Evolutionary conservation across 2,329 filamentous ascomycete genomes (phyloP), one percentile per base, ranked within the genome.

Genomic region (Malbranchea zuffiana): DNA sequence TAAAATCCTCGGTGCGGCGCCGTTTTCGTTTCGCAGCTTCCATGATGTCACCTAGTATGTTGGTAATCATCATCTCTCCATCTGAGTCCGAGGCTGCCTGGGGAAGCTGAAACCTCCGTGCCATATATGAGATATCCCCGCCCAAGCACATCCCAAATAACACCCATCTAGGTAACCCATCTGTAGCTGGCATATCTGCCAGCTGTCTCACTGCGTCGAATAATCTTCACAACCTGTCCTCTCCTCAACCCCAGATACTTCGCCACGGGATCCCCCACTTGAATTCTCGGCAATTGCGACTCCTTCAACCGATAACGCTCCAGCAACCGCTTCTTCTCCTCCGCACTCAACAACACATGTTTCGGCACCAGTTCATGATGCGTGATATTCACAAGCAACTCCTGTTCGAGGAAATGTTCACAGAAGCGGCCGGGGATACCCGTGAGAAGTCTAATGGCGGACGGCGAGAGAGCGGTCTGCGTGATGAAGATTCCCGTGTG

Each of bases 211-310:
- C 80, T 87, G 60, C 81, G 87, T 47, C 90, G 73, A 53, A 98
- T 95, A 52, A 98, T 98, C 75, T 98, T 98, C 53, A 98, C 90
- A 3, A 98, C 87, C 63, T 95, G 83, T 3, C 87, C 86, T 56
- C 87, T 74, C 67, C 82, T 81, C 57, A 98, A 67, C 8, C 90
- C 90, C 38, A 95, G 67, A 60, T 96, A 98, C 52, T 82, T 79
- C 17, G 90, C 84, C 35, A 98, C 86, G 3, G 90, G 90, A 59
- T 98, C 90, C 49, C 82, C 83, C 48, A 82, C 75, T 61, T 94
- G 75, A 51, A 98, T 94, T 39, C 90, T 74, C 3, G 90, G 90
- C 55, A 98, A 69, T 67, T 98, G 90, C 6, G 85, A 95, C 71
- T 98, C 90, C 75, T 95, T 96, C 60, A 98, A 66, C 32, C 90